Percentiles rank a stretch among this genome's conserved stretches.
These are phyloP conservation scores for Cnidoscolus chayamansa DNA, from an alignment of 441 rosid genomes.

Conservation along the genomic window DNA sequence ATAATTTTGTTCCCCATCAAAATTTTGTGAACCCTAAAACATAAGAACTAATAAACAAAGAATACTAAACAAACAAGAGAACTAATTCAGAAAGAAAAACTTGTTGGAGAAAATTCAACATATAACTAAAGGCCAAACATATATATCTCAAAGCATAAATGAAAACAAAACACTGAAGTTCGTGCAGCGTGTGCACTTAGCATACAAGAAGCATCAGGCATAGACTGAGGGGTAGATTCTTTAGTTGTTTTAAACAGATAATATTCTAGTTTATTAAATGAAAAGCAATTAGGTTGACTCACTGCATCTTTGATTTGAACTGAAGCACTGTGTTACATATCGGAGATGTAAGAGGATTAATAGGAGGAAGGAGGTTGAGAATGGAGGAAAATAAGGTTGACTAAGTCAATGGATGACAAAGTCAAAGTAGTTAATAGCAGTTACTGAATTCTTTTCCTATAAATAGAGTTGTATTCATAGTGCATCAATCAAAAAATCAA, in stretches of 20 bases:
- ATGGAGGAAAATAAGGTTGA: too few species aligned
- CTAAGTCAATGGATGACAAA: too few species aligned
- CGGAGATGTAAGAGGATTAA: too few species aligned
- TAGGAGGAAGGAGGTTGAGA: too few species aligned
- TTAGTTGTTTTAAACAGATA: background rate
- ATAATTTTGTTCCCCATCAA: slow-evolving; percentile 55
- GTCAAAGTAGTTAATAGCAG: too few species aligned
- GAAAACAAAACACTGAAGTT: background rate
- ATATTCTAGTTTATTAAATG: background rate
- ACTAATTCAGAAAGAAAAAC: background rate
- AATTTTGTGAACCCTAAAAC: slow-evolving; percentile 44
- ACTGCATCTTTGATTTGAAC: background rate
- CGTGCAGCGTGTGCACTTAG: background rate
- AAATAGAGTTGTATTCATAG: too few species aligned
- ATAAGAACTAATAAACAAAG: slow-evolving; percentile 10
- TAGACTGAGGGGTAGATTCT: background rate
- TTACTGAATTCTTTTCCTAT: too few species aligned
- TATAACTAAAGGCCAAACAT: background rate
- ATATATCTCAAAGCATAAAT: background rate
- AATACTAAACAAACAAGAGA: background rate
- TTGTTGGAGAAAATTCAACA: background rate
- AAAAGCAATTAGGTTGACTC: slow-evolving; percentile 8
- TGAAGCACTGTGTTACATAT: background rate
- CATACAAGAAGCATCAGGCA: background rate
- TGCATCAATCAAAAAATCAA: too few species aligned